Evolutionary conservation across 305 asterid genomes (phyloP), one percentile per base, ranked within the genome.

Genomic region (Rubia tinctorum): DNA sequence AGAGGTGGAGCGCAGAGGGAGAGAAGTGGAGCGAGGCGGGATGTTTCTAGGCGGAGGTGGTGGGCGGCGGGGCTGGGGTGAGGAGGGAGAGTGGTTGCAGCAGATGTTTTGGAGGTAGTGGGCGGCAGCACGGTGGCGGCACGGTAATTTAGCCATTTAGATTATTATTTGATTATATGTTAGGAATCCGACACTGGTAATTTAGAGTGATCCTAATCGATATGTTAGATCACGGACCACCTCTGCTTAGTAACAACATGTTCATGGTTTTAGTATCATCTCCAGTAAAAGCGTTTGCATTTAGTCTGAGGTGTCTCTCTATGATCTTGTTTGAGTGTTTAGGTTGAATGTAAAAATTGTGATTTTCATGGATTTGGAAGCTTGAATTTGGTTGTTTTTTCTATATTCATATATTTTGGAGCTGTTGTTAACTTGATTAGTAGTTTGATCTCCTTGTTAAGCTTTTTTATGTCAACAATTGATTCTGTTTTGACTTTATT

Each of bases 71-170:
- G 30, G 30, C 30, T 27, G 30, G 30, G 30, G 30, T 27, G 30
- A 27, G 30, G 30, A 27, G 30, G 30, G 2, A 2, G 30, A 27
- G 30, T 27, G 30, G 30, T 2, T 1, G 30, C 30, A 27, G 1
- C 30, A 2, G 2, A 27, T 27, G 30, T 27, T 27, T 27, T 2
- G 30, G 30, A 27, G 30, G 30, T 27, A 27, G 30, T 27, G 30
- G 30, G 30, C 30, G 30, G 30, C 30, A 2, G 30, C 30, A 27
- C 30, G 98, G 99, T 94, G n/a, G n/a, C n/a, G n/a, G n/a, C n/a
- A n/a, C n/a, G n/a, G n/a, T n/a, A 73, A 80, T 70, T 51, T 10
- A 83, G 79, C 64, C 27, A 25, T 59, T 45, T 76, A 65, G 56
- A 62, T 40, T 58, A 9, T 75, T 61, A 22, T 40, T 68, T 80